These are phyloP conservation scores for Macrolepiota dolichaula DNA, from an alignment of 768 basidiomycete species.

Conservation along the genomic window DNA sequence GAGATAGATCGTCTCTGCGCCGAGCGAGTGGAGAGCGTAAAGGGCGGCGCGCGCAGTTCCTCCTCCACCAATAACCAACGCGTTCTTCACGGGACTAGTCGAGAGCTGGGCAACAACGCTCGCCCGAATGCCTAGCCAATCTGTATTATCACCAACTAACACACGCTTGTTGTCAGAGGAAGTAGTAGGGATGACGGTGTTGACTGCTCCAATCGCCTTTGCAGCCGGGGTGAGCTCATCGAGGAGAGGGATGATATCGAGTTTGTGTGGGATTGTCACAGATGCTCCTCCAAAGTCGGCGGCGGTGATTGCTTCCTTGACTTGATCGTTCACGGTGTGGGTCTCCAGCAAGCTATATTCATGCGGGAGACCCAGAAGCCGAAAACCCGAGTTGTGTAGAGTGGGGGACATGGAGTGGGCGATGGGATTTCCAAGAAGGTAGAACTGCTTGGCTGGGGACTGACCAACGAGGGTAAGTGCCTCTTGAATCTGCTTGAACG, in stretches of 20 bases:
- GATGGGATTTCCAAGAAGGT: conserved; percentile 89
- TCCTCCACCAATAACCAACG: conserved; percentile 90
- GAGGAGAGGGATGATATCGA: conserved; percentile 82
- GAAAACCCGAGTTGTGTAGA: conserved; percentile 88
- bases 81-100: conserved; percentile 39
- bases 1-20: conserved; percentile 71
- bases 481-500: conserved; percentile 81
- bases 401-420: conserved; percentile 88
- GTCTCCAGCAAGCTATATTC: conserved; percentile 80
- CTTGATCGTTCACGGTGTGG: conserved; percentile 54
- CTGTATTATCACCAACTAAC: conserved; percentile 93
- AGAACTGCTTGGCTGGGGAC: conserved; percentile 71
- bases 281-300: conserved; percentile 91
- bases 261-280: conserved; percentile 95
- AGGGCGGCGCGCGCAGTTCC: conserved; percentile 94
- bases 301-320: conserved; percentile 58
- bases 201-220: conserved; percentile 87
- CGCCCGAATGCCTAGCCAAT: conserved; percentile 85
- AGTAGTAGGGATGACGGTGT: conserved; percentile 73
- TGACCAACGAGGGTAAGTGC: conserved; percentile 81
- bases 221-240: conserved; percentile 81
- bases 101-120: conserved; percentile 43
- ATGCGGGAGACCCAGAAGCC: conserved; percentile 80
- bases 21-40: conserved; percentile 75
- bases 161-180: conserved; percentile 21